Conservation (phyloP, 805 yeast genomes). For the Geotrichum ghanense region DNA sequence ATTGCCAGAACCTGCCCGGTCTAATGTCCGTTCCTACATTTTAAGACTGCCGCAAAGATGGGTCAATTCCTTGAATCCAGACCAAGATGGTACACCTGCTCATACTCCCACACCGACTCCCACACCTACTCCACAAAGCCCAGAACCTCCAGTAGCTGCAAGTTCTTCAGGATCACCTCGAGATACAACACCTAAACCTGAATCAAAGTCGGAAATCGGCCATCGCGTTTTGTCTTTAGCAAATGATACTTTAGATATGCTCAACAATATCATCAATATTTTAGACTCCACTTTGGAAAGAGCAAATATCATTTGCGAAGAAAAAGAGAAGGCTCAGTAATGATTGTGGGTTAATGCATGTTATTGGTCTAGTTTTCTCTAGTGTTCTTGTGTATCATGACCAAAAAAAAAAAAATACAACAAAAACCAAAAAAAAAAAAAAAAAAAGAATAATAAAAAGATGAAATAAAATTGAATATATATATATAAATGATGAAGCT, state of each 20-base stretch:
- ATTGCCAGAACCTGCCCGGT: conserved; percentile 65
- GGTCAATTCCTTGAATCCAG: conserved; percentile 34
- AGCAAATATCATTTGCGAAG: conserved; percentile 70
- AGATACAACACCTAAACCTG: conserved; percentile 3
- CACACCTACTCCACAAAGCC: conserved; percentile 5
- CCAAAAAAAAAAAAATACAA: too few relatives aligned
- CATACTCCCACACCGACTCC: conserved; percentile 2
- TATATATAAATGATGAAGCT: too few relatives aligned
- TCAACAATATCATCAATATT: conserved; percentile 67
- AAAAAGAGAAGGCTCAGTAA: conserved; percentile 3
- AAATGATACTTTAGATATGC: conserved; percentile 81
- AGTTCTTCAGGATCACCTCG: conserved; percentile 1
- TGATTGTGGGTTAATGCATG: too few relatives aligned
- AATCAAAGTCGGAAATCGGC: conserved; percentile 30
- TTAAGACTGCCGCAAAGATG: conserved; percentile 64
- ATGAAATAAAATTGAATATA: too few relatives aligned
- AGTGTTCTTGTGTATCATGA: too few relatives aligned
- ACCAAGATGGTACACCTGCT: conserved; percentile 1
- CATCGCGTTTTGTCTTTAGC: conserved; percentile 74
- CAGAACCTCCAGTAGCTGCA: not conserved
- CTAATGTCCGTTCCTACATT: conserved; percentile 69
- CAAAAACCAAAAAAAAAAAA: too few relatives aligned
- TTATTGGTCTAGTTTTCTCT: too few relatives aligned
- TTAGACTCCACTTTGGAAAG: conserved; percentile 75
- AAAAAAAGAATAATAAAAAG: too few relatives aligned